Evolutionary conservation across 2,329 filamentous ascomycete species (phyloP).

Genomic region (Plenodomus biglobosus): DNA sequence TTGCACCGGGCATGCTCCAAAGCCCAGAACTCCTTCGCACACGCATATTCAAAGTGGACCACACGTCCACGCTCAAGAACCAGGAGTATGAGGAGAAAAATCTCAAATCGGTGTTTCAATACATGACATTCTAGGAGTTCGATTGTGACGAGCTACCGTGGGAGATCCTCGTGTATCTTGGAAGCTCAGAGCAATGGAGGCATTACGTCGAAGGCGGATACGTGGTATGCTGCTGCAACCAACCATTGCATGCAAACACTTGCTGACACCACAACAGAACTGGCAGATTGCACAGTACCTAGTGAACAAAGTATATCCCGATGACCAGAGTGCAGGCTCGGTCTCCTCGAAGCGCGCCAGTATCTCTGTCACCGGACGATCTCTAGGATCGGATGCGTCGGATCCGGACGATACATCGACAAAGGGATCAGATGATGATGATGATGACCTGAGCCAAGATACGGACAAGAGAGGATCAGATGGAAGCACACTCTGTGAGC

Average conservation of each 20-base stretch:
- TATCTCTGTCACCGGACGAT: constrained; percentile 3
- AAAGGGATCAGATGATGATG: constrained; percentile 2
- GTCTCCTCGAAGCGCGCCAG: constrained; percentile 4
- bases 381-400: not conserved
- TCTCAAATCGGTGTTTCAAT: constrained; percentile 8
- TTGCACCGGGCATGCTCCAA: constrained; percentile 16
- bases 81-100: constrained; percentile 6
- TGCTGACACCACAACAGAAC: constrained; percentile 2
- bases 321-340: constrained; percentile 5
- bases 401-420: constrained; percentile 5
- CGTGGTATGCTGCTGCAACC: constrained; percentile 4
- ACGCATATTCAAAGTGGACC: constrained; percentile 15
- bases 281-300: constrained; percentile 18
- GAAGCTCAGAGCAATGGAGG: constrained; percentile 16
- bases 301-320: constrained; percentile 14
- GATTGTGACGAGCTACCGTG: constrained; percentile 17
- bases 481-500: not conserved
- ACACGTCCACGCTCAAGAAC: constrained; percentile 7
- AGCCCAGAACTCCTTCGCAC: constrained; percentile 14
- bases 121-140: constrained; percentile 21
- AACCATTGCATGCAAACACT: not conserved
- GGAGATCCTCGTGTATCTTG: constrained; percentile 19
- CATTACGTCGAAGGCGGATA: constrained; percentile 12
- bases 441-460: not conserved
- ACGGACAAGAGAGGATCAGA: not conserved